Conservation (phyloP, 2,329 filamentous ascomycete genomes). For the Phialophora macrospora region DNA sequence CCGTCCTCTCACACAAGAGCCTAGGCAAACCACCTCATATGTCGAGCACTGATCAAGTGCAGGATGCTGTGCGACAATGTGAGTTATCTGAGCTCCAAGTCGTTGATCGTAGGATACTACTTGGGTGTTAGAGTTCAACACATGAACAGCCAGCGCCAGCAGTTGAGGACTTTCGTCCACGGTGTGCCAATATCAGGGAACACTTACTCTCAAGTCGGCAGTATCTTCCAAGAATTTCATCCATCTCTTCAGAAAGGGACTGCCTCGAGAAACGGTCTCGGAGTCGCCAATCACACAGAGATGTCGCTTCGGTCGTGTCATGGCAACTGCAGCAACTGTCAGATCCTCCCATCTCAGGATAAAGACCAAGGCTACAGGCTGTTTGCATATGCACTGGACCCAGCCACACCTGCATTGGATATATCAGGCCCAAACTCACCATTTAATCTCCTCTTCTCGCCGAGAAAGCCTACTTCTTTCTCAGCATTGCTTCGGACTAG, state of each 20-base stretch:
- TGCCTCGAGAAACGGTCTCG: slow-evolving; percentile 89
- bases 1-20: background rate
- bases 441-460: slow-evolving; percentile 88
- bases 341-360: slow-evolving; percentile 18
- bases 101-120: slow-evolving; percentile 71
- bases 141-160: background rate
- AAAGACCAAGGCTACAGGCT: slow-evolving; percentile 38
- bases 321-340: slow-evolving; percentile 69
- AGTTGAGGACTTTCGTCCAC: background rate
- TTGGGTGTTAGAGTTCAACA: background rate
- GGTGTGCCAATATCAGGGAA: background rate
- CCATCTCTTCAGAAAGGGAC: slow-evolving; percentile 84
- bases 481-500: slow-evolving; percentile 90
- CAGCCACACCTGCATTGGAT: slow-evolving; percentile 11
- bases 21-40: background rate
- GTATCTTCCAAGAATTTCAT: slow-evolving; percentile 90
- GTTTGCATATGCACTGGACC: slow-evolving; percentile 10
- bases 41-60: background rate
- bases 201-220: slow-evolving; percentile 70
- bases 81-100: slow-evolving; percentile 42
- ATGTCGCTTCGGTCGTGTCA: slow-evolving; percentile 92
- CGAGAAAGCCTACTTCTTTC: slow-evolving; percentile 88
- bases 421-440: slow-evolving; percentile 60
- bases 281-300: slow-evolving; percentile 91
- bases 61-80: slow-evolving; percentile 1